Evolutionary conservation across 352 stramenopile species (phyloP), one percentile per base, ranked within the genome.

Genomic region (Globisporangium rhizosaccharum): DNA sequence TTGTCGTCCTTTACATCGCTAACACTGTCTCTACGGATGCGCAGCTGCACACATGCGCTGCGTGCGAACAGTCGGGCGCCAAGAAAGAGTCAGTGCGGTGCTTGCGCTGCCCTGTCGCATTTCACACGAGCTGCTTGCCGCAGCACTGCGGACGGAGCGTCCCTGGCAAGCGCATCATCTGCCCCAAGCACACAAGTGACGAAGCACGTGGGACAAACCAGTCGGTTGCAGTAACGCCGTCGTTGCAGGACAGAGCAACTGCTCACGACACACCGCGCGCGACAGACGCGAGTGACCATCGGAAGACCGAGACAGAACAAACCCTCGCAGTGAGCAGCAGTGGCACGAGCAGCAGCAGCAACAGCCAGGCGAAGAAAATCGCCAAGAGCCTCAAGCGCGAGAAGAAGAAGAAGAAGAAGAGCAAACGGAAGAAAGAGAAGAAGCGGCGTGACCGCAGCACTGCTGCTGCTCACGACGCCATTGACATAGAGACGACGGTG

Each of bases 51-150:
- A 94, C 85, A 51, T 94, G 85, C 42, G 75, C 82, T 12, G 71
- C 73, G 1, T 92, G 82, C 68, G 84, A 84, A 41, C 79, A 89
- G 42, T 92, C 82, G 10, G 82, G 82, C 11, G 80, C 78, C 18
- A 84, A 90, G 67, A 85, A 89, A 58, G 82, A 92, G 53, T 78
- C 82, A 0, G 84, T 94, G 36, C 66, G 79, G n/a, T 94, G 85
- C 50, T 83, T 86, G 67, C 66, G 85, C 7, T 94, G 85, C 52
- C 82, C 85, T 0, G 82, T 89, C 48, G 85, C 85, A 20, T 94
- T 89, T 48, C 85, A 94, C 58, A 81, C 81, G 46, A 84, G 78
- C 54, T 94, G 85, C 68, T 51, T 94, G 37, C 85, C 85, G 42
- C 42, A 56, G n/a, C 66, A 71, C 26, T 83, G 75, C 28, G 70